Base-by-base conservation (phyloP, 768 basidiomycete genomes). In the Boletus speciosus region DNA sequence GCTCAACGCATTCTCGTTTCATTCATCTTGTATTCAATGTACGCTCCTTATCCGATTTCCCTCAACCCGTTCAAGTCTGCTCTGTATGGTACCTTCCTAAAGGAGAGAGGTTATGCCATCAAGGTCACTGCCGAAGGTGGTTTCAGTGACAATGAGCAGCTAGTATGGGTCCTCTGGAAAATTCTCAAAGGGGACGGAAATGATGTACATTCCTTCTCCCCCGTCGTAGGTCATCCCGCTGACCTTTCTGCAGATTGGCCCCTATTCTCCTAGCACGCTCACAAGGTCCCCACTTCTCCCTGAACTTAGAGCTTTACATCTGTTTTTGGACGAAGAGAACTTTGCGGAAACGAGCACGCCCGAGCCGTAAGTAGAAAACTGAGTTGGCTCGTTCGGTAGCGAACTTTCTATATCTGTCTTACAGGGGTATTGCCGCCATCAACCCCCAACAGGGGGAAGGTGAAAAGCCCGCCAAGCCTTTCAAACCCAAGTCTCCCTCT, bases 141-240 rank as follows among this genome's bases (percentile, higher is more conserved):
- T 27, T 76, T 77, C 54, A 77, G 81, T 52, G 76, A 77, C 47
- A 88, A 83, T 66, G 88, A 90, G 64, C 89, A 89, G 62, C 73
- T 91, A 46, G 86, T 90, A 37, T 91, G 89, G 88, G 89, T 91
- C 41, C 74, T 91, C 55, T 91, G 88, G 88, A 91, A 91, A 72
- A 87, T 91, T 52, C 73, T 91, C 51, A 88, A 83, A 67, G 90
- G 89, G 49, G 88, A 90, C 66, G 89, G 89, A 19, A 84, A 82
- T 55, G 88, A 91, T 76, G 89, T 90, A 58, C 52, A 36, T 21
- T n/a, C 23, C 51, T 43, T 48, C 12, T 45, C 12, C 14, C 51
- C 47, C 44, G 16, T 58, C 42, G 15, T 29, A 37, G 1, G 11
- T 27, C 31, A 23, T 23, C 3, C 16, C 5, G 32, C 56, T 64